Evolutionary conservation across 2,329 filamentous ascomycete species (phyloP).

Genomic region (Esteya vermicola): DNA sequence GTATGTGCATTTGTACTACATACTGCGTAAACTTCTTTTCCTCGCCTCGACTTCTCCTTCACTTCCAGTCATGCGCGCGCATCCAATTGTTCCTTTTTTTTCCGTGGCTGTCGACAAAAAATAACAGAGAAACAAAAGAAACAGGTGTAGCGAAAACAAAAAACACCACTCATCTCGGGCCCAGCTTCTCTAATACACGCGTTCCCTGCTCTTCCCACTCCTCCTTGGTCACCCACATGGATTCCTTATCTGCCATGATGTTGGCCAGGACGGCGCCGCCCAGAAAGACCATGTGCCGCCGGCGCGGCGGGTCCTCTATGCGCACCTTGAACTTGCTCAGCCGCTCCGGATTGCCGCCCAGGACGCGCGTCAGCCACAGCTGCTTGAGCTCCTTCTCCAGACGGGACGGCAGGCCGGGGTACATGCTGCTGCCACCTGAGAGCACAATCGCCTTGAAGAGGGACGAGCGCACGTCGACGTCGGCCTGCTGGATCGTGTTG

Average conservation of each 20-base stretch:
- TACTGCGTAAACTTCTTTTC: no score
- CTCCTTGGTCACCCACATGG: slow-evolving; percentile 96
- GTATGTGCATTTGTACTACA: no score
- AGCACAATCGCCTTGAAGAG: slow-evolving; percentile 96
- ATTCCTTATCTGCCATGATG: slow-evolving; percentile 97
- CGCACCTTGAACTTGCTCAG: slow-evolving; percentile 98
- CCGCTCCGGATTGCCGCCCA: slow-evolving; percentile 83
- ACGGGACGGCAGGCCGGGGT: slow-evolving; percentile 84
- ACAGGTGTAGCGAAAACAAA: no score
- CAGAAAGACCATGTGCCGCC: slow-evolving; percentile 97
- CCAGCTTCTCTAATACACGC: slow-evolving; percentile 78
- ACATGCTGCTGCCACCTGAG: slow-evolving; percentile 97
- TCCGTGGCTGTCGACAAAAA: background rate
- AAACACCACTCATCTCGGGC: slow-evolving; percentile 43
- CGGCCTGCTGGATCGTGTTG: slow-evolving; percentile 94
- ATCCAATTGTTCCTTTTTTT: no score
- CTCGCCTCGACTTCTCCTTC: no score
- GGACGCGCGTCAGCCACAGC: slow-evolving; percentile 85
- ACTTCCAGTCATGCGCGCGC: no score
- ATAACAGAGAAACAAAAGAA: no score
- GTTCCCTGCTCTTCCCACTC: slow-evolving; percentile 94
- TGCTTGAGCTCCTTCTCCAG: slow-evolving; percentile 99
- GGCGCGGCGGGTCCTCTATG: slow-evolving; percentile 91
- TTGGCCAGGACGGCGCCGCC: slow-evolving; percentile 94
- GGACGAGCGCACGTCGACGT: slow-evolving; percentile 86